Base-by-base conservation (phyloP, 495 filamentous ascomycete species). In the Terfezia boudieri region DNA sequence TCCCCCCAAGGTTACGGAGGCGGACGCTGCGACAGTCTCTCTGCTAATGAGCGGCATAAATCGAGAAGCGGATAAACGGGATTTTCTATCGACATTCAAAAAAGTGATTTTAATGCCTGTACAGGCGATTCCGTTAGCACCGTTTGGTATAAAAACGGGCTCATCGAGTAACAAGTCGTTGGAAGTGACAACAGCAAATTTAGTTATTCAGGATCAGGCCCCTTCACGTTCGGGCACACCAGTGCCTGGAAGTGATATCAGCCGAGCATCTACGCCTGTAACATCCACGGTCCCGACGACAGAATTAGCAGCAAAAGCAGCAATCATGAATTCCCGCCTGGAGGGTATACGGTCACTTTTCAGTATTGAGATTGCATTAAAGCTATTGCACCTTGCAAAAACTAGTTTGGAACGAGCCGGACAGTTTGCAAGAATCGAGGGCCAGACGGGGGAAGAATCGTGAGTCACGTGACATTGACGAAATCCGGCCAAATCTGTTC, bases 31-130 rank as follows among this genome's bases (percentile, higher is more conserved):
- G 6, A 84, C 83, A 14, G 89, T 96, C 66, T 88, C 85, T 0
- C 89, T 92, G 61, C 85, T 86, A 67, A 94, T 95, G 87, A 83
- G 80, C 9, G 94, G 84, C 62, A 76, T 96, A 63, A 94, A 86
- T 57, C 77, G 92, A 32, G 86, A 94, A 70, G 89, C 84, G 2
- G 92, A 90, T 63, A 99, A 99, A 67, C 79, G 81, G 49, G 92
- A 99, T 66, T 99, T 99, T 62, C 64, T 99, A 59, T 89, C 78
- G 16, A 92, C 87, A 1, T 99, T 99, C 71, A 95, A 86, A 67
- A 96, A 99, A 63, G 90, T 99, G 9, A 85, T 99, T 58, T 93
- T 96, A 84, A 86, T 93, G 79, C 92, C 92, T 22, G 88, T 96
- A 35, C 90, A 85, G 51, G 86, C 88, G 23, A 68, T 96, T 4